Conservation (phyloP, 2,329 filamentous ascomycete species). For the Ophiostoma himal-ulmi region DNA sequence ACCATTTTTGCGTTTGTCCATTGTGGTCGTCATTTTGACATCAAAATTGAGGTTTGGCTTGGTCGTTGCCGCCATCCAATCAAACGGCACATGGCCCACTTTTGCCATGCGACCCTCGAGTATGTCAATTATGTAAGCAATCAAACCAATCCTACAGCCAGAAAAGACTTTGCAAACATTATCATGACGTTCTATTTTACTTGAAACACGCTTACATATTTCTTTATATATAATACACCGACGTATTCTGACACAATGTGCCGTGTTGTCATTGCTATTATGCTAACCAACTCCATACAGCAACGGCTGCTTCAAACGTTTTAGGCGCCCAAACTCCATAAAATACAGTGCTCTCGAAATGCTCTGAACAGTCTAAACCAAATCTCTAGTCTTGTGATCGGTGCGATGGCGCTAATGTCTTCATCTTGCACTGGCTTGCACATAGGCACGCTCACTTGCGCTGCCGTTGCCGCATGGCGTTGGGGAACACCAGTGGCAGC, state of each 20-base stretch:
- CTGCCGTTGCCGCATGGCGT: slow-evolving; percentile 41
- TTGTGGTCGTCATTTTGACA: not conserved
- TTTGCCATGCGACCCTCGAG: not conserved
- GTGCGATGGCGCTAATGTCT: not conserved
- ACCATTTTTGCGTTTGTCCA: too few relatives aligned
- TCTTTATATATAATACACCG: too few relatives aligned
- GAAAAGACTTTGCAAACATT: not conserved
- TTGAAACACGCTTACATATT: too few relatives aligned
- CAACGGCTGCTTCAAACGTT: slow-evolving; percentile 7
- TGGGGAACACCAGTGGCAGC: slow-evolving; percentile 75
- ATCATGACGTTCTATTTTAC: too few relatives aligned
- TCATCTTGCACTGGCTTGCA: not conserved
- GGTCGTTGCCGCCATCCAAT: slow-evolving; percentile 5
- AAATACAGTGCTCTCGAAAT: slow-evolving; percentile 13
- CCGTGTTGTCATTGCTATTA: slow-evolving; percentile 7
- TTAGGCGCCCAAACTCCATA: slow-evolving; percentile 18
- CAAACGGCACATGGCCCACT: not conserved
- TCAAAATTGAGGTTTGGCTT: slow-evolving; percentile 14
- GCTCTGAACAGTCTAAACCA: not conserved
- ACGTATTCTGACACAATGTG: not conserved
- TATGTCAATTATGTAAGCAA: not conserved
- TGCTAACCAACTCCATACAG: slow-evolving; percentile 9
- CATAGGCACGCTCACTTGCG: slow-evolving; percentile 14
- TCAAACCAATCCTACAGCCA: not conserved
- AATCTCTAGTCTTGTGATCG: not conserved